Evolutionary conservation across 495 filamentous ascomycete species (phyloP).

Genomic region (Platismatia glauca): DNA sequence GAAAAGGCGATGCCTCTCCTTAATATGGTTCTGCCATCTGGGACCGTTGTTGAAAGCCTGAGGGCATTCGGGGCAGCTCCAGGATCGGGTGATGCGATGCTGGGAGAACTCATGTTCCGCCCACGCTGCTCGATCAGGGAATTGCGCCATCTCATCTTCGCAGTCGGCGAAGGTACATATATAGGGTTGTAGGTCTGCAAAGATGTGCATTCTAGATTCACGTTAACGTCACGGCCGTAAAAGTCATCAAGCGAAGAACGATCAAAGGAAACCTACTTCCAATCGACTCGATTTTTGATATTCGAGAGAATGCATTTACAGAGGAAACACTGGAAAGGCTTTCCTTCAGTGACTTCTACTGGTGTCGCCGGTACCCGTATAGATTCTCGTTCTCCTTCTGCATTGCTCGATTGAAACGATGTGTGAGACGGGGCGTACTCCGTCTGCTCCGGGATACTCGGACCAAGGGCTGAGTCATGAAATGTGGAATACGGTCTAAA

Average conservation of each 20-base stretch:
- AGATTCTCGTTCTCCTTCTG: constrained; percentile 1
- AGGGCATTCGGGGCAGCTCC: background rate
- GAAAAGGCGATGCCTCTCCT: background rate
- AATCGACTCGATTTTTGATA: background rate
- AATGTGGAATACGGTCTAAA: constrained; percentile 16
- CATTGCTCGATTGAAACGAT: constrained; percentile 14
- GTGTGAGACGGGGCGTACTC: constrained; percentile 14
- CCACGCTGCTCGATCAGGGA: constrained; percentile 24
- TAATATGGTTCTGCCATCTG: background rate
- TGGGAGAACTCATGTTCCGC: constrained; percentile 23
- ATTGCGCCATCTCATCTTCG: constrained; percentile 21
- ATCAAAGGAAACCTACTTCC: background rate
- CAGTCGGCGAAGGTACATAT: constrained; percentile 29
- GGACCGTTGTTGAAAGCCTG: background rate
- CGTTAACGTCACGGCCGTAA: background rate
- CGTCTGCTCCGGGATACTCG: constrained; percentile 7
- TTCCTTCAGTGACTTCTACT: background rate
- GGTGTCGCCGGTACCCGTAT: constrained; percentile 16
- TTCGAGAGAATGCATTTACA: background rate
- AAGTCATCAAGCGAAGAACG: background rate
- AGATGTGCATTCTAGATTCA: background rate
- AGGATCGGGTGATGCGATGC: background rate
- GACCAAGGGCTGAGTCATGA: constrained; percentile 20
- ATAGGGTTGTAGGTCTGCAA: constrained; percentile 28
- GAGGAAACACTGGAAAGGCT: background rate